phyloP scores from a whole-genome alignment of 2,329 filamentous ascomycete genomes.

The Acephala macrosclerotiorum region DNA sequence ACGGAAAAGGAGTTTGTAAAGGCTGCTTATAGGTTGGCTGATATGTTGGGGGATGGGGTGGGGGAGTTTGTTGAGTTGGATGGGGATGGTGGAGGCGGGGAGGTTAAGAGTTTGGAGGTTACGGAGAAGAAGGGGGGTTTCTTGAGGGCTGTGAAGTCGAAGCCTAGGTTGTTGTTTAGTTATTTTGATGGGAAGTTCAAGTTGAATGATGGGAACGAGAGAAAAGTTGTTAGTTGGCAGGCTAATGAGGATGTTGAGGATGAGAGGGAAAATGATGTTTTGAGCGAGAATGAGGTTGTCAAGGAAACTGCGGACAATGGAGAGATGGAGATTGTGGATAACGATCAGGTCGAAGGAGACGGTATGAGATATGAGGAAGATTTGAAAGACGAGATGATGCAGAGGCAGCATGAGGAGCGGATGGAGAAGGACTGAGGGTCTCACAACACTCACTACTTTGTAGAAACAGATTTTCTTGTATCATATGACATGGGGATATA shows the following conservation, averaged over 20 bases:
- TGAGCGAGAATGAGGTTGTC: background rate
- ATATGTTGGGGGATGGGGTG: background rate
- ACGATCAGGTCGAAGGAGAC: background rate
- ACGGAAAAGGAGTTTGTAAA: constrained; percentile 32
- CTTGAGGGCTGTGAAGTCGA: background rate
- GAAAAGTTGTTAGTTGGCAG: background rate
- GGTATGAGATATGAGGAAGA: constrained; percentile 30
- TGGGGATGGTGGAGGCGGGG: too few relatives aligned
- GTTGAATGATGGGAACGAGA: background rate
- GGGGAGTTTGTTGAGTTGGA: background rate
- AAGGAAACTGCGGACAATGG: background rate
- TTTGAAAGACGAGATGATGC: constrained; percentile 44
- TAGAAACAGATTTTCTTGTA: constrained; percentile 1
- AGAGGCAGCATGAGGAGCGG: constrained; percentile 39
- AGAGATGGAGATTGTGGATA: background rate
- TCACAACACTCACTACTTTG: background rate
- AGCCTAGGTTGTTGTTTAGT: background rate
- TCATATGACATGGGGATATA: background rate
- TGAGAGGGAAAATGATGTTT: background rate
- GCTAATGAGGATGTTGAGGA: background rate
- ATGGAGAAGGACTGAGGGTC: constrained; percentile 39
- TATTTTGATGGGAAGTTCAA: background rate
- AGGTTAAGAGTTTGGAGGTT: background rate
- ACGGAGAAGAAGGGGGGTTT: background rate
- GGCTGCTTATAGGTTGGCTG: constrained; percentile 19